Conservation (phyloP, 108 stramenopile genomes). For the Nitzschia palea region DNA sequence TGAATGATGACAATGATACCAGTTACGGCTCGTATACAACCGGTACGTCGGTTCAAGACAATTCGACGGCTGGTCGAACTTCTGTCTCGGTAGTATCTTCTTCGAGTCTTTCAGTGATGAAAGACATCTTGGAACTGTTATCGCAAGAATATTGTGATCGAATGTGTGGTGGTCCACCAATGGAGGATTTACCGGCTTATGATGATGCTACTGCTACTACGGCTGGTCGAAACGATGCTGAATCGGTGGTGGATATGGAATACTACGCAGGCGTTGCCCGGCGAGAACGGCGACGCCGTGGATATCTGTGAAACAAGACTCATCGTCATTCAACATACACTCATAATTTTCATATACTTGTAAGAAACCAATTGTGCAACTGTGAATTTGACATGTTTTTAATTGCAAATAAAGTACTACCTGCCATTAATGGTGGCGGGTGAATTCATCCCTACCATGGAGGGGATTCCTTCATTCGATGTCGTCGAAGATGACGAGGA, state of each 20-base stretch:
- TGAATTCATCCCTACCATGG: constrained; percentile 1
- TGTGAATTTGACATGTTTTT: too few relatives aligned
- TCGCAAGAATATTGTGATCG: background rate
- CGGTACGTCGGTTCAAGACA: too few relatives aligned
- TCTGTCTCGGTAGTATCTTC: background rate
- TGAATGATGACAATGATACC: background rate
- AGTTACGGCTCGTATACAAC: background rate
- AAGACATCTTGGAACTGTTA: background rate
- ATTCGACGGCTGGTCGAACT: background rate
- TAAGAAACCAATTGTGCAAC: too few relatives aligned
- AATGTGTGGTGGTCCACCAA: background rate
- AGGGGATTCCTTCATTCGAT: constrained; percentile 4
- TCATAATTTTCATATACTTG: too few relatives aligned
- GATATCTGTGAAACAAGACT: too few relatives aligned
- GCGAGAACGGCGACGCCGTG: too few relatives aligned
- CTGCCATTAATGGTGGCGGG: background rate
- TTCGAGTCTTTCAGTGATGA: background rate
- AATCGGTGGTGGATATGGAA: too few relatives aligned
- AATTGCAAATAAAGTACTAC: background rate
- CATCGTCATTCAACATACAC: too few relatives aligned
- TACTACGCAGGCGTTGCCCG: too few relatives aligned
- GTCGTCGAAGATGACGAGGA: background rate
- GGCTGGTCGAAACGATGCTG: too few relatives aligned
- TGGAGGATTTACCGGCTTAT: too few relatives aligned
- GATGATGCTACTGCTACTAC: too few relatives aligned